Percentiles rank a stretch among this genome's conserved stretches.
Conservation (phyloP, 495 filamentous ascomycete species). For the Penicillium arizonense region DNA sequence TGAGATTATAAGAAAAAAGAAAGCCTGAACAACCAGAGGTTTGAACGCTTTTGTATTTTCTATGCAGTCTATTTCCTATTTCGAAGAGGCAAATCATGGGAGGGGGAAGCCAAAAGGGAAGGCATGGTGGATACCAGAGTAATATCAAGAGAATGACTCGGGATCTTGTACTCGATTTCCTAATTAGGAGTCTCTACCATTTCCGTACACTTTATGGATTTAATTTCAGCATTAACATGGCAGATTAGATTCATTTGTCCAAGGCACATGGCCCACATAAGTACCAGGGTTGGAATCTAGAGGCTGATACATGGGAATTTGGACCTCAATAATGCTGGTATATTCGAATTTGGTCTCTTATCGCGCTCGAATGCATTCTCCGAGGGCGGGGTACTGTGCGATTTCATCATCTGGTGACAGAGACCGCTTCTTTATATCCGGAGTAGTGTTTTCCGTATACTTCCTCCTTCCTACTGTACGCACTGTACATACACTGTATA, state of each 20-base stretch:
- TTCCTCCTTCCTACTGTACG: background rate
- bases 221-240: background rate
- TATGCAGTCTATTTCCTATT: background rate
- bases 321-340: background rate
- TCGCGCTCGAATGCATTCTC: background rate
- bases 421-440: background rate
- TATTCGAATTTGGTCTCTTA: background rate
- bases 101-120: background rate
- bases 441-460: background rate
- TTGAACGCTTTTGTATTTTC: background rate
- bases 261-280: background rate
- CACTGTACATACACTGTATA: background rate
- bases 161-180: too few species aligned
- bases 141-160: too few species aligned
- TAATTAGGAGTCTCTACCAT: too few species aligned
- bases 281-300: background rate
- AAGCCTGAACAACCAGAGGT: background rate
- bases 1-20: constrained; percentile 3
- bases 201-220: too few species aligned
- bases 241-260: background rate
- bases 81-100: background rate
- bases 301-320: background rate
- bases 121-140: background rate
- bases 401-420: constrained; percentile 2
- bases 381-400: background rate